A percentile compares a stretch with the other conserved stretches of the same genome.
Evolutionary conservation across 495 filamentous ascomycete species (phyloP).

Genomic region (Viridothelium virens): DNA sequence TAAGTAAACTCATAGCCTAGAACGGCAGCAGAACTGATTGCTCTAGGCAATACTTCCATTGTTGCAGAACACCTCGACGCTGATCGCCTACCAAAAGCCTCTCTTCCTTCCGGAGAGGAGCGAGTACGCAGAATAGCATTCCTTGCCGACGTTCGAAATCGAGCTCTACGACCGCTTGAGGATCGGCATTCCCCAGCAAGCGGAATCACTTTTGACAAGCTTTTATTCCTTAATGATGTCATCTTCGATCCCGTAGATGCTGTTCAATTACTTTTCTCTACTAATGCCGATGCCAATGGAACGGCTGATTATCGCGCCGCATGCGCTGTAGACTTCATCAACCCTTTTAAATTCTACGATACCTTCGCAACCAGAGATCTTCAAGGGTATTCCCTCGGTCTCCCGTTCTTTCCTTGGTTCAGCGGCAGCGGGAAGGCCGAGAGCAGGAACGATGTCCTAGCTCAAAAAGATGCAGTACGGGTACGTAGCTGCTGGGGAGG

Average conservation of each 20-base stretch:
- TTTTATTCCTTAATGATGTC: conserved; percentile 73
- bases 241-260: conserved; percentile 63
- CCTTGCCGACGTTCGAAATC: conserved; percentile 70
- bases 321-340: conserved; percentile 70
- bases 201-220: conserved; percentile 48
- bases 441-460: conserved; percentile 55
- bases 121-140: conserved; percentile 66
- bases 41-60: conserved; percentile 43
- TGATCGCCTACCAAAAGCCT: conserved; percentile 47
- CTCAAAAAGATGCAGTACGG: conserved; percentile 57
- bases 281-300: conserved; percentile 51
- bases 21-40: neutral
- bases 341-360: conserved; percentile 74
- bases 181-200: conserved; percentile 32
- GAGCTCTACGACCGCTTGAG: conserved; percentile 58
- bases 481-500: conserved; percentile 78
- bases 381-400: conserved; percentile 60
- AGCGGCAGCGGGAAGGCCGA: conserved; percentile 46
- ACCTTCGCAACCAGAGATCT: conserved; percentile 68
- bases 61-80: conserved; percentile 48
- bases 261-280: conserved; percentile 66
- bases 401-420: conserved; percentile 74
- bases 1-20: conserved; percentile 20
- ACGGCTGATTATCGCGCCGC: conserved; percentile 64
- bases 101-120: conserved; percentile 52